phyloP scores from a whole-genome alignment of 192 early-diverging fungal genomes.

The Backusella luteola region DNA sequence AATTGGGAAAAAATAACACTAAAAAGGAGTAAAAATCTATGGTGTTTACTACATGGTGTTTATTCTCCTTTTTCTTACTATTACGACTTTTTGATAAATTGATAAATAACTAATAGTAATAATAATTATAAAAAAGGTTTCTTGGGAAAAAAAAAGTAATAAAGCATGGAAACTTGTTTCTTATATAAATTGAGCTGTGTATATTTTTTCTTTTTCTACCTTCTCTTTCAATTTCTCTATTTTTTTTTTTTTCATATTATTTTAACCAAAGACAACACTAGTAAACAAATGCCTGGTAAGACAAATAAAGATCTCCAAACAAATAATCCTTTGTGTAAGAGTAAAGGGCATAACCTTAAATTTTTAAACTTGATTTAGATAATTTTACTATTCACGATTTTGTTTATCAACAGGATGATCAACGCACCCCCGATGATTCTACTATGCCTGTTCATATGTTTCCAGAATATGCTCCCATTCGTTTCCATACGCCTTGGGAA shows the following conservation, averaged over 20 bases:
- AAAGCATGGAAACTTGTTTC: conserved; percentile 3
- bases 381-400: neutral
- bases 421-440: neutral
- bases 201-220: neutral
- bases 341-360: neutral
- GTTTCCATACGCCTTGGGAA: neutral
- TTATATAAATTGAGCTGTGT: neutral
- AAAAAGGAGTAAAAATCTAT: neutral
- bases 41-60: neutral
- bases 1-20: neutral
- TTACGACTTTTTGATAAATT: neutral
- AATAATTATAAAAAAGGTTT: neutral
- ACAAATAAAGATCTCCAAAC: neutral
- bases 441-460: neutral
- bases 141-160: neutral
- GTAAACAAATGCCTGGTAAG: neutral
- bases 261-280: neutral
- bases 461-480: neutral
- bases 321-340: neutral
- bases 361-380: neutral
- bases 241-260: neutral
- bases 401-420: neutral
- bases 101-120: neutral
- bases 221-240: neutral
- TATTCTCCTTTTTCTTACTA: conserved; percentile 7